These are phyloP conservation scores for Saccharomyces kudriavzevii DNA, from an alignment of 805 yeast genomes.

Conservation along the genomic window DNA sequence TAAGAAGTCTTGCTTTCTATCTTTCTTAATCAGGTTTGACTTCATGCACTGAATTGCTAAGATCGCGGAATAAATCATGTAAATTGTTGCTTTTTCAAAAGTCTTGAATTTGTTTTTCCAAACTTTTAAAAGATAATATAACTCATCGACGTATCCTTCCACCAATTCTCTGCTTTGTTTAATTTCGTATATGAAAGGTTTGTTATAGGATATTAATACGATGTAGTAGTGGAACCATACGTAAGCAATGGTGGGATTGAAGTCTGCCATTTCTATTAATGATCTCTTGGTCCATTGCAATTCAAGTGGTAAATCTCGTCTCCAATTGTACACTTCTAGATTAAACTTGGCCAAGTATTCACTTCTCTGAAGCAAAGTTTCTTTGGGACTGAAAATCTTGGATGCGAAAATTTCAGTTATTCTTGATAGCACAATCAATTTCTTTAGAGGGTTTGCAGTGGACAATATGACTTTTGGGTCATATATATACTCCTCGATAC, in stretches of 20 bases:
- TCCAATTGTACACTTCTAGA: constrained; percentile 41
- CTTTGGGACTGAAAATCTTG: constrained; percentile 19
- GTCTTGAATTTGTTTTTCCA: constrained; percentile 16
- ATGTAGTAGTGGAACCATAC: constrained; percentile 48
- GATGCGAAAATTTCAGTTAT: constrained; percentile 26
- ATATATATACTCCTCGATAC: constrained; percentile 48
- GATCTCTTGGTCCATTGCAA: constrained; percentile 37
- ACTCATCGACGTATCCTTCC: constrained; percentile 22
- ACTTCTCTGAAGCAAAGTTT: constrained; percentile 30
- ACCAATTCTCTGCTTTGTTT: constrained; percentile 15
- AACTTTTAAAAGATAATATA: constrained; percentile 12
- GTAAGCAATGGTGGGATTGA: constrained; percentile 42
- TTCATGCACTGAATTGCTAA: constrained; percentile 25
- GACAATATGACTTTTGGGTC: constrained; percentile 18
- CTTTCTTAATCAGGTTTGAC: constrained; percentile 13
- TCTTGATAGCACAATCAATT: constrained; percentile 34
- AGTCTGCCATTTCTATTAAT: constrained; percentile 32
- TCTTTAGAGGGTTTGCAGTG: constrained; percentile 29
- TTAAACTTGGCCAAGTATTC: constrained; percentile 35
- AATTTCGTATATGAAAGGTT: constrained; percentile 39
- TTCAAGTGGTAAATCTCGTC: constrained; percentile 35
- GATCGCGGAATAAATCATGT: constrained; percentile 25
- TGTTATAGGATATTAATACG: constrained; percentile 45
- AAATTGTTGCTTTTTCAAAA: constrained; percentile 20
- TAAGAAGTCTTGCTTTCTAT: constrained; percentile 10